phyloP scores from a whole-genome alignment of 2,329 filamentous ascomycete species.

The Phoma sp. region DNA sequence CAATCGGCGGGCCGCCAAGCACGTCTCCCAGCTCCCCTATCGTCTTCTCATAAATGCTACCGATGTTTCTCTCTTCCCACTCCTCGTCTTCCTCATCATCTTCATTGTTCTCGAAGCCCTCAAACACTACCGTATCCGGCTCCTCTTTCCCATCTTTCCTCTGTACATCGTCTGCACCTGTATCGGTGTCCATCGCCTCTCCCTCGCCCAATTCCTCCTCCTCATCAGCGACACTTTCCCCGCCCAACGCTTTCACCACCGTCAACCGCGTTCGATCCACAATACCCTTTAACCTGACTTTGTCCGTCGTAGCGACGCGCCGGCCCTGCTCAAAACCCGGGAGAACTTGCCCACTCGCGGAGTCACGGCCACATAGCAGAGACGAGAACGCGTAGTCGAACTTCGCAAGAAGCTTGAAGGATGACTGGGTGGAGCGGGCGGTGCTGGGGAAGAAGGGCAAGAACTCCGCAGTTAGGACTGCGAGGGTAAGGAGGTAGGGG shows the following conservation, averaged over 20 bases:
- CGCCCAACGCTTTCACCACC: constrained; percentile 71
- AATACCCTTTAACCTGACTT: constrained; percentile 82
- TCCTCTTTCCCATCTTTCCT: constrained; percentile 20
- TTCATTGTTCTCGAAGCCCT: constrained; percentile 52
- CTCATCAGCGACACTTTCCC: constrained; percentile 53
- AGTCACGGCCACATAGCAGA: constrained; percentile 70
- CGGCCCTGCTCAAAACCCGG: constrained; percentile 72
- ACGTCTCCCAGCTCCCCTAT: constrained; percentile 75
- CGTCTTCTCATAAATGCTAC: constrained; percentile 79
- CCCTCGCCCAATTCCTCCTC: constrained; percentile 26
- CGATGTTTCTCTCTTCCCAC: constrained; percentile 47
- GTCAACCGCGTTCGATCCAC: constrained; percentile 76
- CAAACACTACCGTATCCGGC: constrained; percentile 34
- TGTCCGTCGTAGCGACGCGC: constrained; percentile 79
- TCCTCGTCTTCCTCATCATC: constrained; percentile 50
- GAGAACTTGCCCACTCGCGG: constrained; percentile 67
- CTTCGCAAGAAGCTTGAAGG: constrained; percentile 75
- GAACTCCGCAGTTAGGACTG: constrained; percentile 73
- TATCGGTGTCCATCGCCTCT: constrained; percentile 40
- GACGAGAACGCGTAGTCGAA: constrained; percentile 84
- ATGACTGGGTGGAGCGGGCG: constrained; percentile 66
- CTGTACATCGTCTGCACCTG: constrained; percentile 14
- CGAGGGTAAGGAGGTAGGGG: constrained; percentile 80
- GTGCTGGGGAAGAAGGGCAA: constrained; percentile 73
- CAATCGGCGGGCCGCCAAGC: constrained; percentile 59